These are phyloP conservation scores for Lactarius psammicola DNA, from an alignment of 768 basidiomycete species.

Conservation along the genomic window DNA sequence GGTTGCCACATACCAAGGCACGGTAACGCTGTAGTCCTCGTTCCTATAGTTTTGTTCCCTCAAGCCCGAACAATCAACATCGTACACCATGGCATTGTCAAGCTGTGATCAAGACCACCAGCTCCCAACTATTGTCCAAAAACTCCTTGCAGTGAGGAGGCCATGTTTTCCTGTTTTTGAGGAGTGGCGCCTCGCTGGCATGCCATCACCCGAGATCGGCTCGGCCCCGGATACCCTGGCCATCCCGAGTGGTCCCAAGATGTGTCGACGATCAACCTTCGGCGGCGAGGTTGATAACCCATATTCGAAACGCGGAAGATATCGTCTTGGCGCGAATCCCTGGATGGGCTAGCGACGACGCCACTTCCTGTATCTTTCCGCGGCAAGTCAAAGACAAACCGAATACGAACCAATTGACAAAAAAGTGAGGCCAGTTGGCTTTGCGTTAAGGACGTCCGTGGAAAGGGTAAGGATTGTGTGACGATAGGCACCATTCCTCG, in stretches of 20 bases:
- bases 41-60: not conserved
- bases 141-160: not conserved
- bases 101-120: not conserved
- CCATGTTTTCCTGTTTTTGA: not conserved
- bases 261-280: not conserved
- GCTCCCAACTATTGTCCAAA: not conserved
- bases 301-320: not conserved
- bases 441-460: conserved; percentile 6
- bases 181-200: conserved; percentile 3
- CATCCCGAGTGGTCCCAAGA: not conserved
- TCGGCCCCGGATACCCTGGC: not conserved
- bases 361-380: conserved; percentile 12
- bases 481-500: conserved; percentile 33
- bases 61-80: not conserved
- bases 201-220: not conserved
- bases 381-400: not conserved
- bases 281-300: not conserved
- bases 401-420: not conserved
- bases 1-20: not conserved
- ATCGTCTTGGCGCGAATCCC: conserved; percentile 7
- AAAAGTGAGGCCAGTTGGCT: conserved; percentile 6
- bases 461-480: conserved; percentile 37
- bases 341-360: not conserved
- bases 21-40: not conserved
- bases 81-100: too few species aligned